Conservation (phyloP, 2,329 filamentous ascomycete species). For the Penicillium vulpinum region DNA sequence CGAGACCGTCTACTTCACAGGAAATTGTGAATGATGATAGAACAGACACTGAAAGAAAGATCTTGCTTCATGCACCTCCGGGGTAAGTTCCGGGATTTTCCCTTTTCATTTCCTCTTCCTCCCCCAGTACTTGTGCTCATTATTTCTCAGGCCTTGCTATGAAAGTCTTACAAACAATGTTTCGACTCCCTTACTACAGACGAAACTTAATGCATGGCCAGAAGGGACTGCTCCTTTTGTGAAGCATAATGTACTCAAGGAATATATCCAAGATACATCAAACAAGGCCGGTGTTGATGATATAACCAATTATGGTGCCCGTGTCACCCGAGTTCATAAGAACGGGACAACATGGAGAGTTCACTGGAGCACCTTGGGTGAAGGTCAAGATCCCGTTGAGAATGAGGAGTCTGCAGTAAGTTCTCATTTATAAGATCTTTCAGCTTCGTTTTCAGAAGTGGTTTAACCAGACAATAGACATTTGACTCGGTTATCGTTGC, state of each 20-base stretch:
- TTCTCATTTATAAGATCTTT: no score
- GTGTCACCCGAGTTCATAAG: slow-evolving; percentile 58
- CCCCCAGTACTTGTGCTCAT: background rate
- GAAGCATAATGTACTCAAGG: slow-evolving; percentile 56
- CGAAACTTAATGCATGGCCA: slow-evolving; percentile 57
- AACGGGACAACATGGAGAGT: slow-evolving; percentile 53
- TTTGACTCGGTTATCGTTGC: slow-evolving; percentile 58
- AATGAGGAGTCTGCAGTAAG: slow-evolving; percentile 6
- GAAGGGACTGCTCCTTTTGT: slow-evolving; percentile 61
- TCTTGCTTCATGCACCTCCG: slow-evolving; percentile 48
- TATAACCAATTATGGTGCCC: slow-evolving; percentile 57
- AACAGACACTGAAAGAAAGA: slow-evolving; percentile 17
- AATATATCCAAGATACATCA: slow-evolving; percentile 64
- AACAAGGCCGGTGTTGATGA: slow-evolving; percentile 51
- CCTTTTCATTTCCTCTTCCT: no score
- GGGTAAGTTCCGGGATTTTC: slow-evolving; percentile 43
- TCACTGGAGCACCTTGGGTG: slow-evolving; percentile 47
- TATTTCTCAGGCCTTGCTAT: slow-evolving; percentile 50
- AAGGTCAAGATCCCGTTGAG: slow-evolving; percentile 10
- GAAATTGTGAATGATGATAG: slow-evolving; percentile 20
- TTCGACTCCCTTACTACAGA: slow-evolving; percentile 52
- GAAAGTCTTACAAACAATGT: slow-evolving; percentile 56
- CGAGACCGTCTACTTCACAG: slow-evolving; percentile 38
- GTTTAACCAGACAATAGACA: slow-evolving; percentile 13
- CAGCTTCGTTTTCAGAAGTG: background rate